These are phyloP conservation scores for Penicillium sp. DNA, from an alignment of 2,329 filamentous ascomycete species.

Conservation along the genomic window DNA sequence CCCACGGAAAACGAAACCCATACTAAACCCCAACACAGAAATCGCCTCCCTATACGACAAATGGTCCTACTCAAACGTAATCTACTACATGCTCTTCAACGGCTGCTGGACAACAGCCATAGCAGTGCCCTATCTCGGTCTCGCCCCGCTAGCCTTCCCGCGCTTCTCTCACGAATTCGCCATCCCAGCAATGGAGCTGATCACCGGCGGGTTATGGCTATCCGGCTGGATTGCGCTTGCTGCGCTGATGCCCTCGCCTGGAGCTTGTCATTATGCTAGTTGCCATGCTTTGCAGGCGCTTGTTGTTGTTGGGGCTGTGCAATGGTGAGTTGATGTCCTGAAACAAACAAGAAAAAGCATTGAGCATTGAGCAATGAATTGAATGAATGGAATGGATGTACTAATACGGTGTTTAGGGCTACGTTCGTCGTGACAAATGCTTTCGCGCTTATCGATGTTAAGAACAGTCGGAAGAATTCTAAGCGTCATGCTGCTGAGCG, in stretches of 20 bases:
- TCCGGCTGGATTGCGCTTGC: slow-evolving; percentile 25
- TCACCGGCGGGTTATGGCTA: slow-evolving; percentile 24
- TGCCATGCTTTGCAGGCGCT: slow-evolving; percentile 23
- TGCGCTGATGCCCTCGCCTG: slow-evolving; percentile 19
- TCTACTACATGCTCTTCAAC: slow-evolving; percentile 28
- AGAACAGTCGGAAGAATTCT: slow-evolving; percentile 19
- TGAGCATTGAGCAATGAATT: not conserved
- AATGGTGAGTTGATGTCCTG: no score
- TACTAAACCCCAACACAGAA: slow-evolving; percentile 14
- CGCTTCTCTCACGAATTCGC: slow-evolving; percentile 24
- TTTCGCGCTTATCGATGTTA: slow-evolving; percentile 21
- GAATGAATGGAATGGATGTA: no score
- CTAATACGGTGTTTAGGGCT: slow-evolving; percentile 11
- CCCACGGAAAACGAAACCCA: not conserved
- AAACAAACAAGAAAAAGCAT: no score
- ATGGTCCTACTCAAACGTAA: slow-evolving; percentile 25
- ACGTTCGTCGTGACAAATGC: slow-evolving; percentile 24
- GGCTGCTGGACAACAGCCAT: slow-evolving; percentile 27
- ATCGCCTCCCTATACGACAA: slow-evolving; percentile 19
- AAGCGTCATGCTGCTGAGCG: slow-evolving; percentile 4
- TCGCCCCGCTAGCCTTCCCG: slow-evolving; percentile 23
- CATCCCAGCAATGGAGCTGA: slow-evolving; percentile 21
- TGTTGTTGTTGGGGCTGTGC: slow-evolving; percentile 22
- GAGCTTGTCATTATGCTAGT: slow-evolving; percentile 16
- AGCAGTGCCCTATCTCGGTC: slow-evolving; percentile 25